Percentiles rank a stretch among this genome's conserved stretches.
These are phyloP conservation scores for Pezizomycotina sp. DNA, from an alignment of 2,329 filamentous ascomycete genomes.

Conservation along the genomic window DNA sequence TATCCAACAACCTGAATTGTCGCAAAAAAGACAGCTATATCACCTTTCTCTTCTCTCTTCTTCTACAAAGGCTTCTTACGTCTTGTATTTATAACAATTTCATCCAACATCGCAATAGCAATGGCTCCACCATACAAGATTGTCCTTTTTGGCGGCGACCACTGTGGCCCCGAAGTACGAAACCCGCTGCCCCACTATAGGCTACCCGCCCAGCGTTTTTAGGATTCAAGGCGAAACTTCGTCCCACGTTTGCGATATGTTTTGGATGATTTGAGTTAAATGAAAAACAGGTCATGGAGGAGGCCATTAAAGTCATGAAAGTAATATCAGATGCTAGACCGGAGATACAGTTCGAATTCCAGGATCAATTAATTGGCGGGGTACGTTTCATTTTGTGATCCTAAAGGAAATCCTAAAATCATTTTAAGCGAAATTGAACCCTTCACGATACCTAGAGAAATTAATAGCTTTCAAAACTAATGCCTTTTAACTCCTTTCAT, in stretches of 20 bases:
- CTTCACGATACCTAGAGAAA: constrained; percentile 3
- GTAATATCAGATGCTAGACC: constrained; percentile 56
- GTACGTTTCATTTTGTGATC: constrained; percentile 43
- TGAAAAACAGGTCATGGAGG: constrained; percentile 51
- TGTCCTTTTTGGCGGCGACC: constrained; percentile 37
- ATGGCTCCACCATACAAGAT: constrained; percentile 20
- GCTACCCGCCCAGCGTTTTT: constrained; percentile 1
- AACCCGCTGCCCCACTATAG: constrained; percentile 1
- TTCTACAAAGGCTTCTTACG: no score
- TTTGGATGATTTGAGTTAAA: constrained; percentile 21
- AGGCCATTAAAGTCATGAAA: constrained; percentile 72
- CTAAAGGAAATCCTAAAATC: constrained; percentile 1
- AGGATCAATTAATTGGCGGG: constrained; percentile 79
- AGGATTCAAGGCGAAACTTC: constrained; percentile 8
- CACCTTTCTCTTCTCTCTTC: no score
- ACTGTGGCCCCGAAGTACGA: constrained; percentile 68
- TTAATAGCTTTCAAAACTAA: constrained; percentile 11
- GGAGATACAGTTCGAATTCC: constrained; percentile 68
- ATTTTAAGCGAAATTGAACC: constrained; percentile 15
- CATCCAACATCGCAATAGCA: neutral
- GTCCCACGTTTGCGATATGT: constrained; percentile 1
- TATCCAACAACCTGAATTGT: no score
- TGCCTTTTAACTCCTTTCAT: constrained; percentile 7
- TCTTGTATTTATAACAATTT: no score
- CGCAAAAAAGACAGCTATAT: no score